These are phyloP conservation scores for Globisporangium ultimum DNA, from an alignment of 352 stramenopile species.

Conservation along the genomic window DNA sequence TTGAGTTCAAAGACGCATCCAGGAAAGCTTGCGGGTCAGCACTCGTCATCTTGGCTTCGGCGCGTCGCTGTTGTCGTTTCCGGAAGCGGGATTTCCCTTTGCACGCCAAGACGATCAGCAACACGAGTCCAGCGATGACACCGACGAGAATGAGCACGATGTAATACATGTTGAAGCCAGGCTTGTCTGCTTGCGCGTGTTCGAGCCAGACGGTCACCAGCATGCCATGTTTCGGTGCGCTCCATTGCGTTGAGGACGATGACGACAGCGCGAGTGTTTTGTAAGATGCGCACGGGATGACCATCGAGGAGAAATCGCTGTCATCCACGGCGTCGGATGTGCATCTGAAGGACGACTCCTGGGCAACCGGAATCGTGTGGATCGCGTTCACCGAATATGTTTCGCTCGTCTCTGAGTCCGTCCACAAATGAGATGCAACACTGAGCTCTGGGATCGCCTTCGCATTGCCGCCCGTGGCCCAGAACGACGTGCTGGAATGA, in stretches of 20 bases:
- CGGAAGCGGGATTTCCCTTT: constrained; percentile 1
- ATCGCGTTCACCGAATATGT: constrained; percentile 23
- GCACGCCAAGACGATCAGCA: constrained; percentile 8
- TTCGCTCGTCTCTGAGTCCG: constrained; percentile 2
- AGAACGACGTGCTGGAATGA: constrained; percentile 17
- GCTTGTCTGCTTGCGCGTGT: constrained; percentile 6
- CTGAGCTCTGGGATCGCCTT: constrained; percentile 17
- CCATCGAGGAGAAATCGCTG: constrained; percentile 5
- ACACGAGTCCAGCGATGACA: constrained; percentile 4
- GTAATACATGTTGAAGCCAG: constrained; percentile 7
- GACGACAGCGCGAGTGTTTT: background rate
- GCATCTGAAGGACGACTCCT: constrained; percentile 12
- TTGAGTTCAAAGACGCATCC: background rate
- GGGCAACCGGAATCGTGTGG: constrained; percentile 15
- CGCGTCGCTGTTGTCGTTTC: background rate
- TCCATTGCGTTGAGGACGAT: background rate
- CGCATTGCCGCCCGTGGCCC: constrained; percentile 21
- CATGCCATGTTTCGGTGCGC: background rate
- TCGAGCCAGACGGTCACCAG: constrained; percentile 12
- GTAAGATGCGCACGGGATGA: constrained; percentile 19
- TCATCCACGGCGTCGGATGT: background rate
- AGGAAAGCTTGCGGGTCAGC: constrained; percentile 11
- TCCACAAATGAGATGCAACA: constrained; percentile 18
- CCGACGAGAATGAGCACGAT: constrained; percentile 6
- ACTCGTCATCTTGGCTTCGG: constrained; percentile 14